Conservation (phyloP, 148 eudicot species). For the Spergularia marina region DNA sequence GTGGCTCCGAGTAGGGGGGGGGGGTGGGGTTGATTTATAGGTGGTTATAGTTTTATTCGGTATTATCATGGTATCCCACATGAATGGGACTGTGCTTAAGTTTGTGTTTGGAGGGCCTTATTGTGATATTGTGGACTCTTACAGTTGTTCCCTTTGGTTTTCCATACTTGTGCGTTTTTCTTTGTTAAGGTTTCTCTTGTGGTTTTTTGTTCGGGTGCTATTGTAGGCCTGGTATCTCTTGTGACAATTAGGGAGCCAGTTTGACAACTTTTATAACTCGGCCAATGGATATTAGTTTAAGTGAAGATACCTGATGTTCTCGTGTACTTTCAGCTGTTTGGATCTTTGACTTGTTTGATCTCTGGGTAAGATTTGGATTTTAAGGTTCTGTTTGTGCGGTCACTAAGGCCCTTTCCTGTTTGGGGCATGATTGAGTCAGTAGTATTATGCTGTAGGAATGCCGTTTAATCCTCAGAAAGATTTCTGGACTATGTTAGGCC, state of each 20-base stretch:
- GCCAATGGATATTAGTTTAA: not conserved
- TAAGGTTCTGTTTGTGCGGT: not conserved
- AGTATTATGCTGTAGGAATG: not conserved
- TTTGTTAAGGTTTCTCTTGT: not conserved
- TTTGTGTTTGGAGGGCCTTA: not conserved
- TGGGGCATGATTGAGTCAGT: conserved; percentile 2
- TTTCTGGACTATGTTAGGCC: conserved; percentile 22
- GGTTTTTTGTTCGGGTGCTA: not conserved
- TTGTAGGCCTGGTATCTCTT: not conserved
- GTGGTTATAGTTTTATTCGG: not conserved
- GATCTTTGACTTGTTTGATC: not conserved
- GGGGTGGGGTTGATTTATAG: not conserved
- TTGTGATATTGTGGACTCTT: not conserved
- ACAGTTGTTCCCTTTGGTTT: not conserved
- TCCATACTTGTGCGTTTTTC: not conserved
- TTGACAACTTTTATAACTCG: not conserved
- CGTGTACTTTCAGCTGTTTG: not conserved
- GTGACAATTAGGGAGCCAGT: not conserved
- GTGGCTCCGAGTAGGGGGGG: not conserved
- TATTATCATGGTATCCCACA: not conserved
- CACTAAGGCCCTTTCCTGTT: not conserved
- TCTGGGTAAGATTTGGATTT: not conserved
- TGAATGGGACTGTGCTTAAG: not conserved
- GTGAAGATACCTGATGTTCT: not conserved
- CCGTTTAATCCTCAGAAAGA: conserved; percentile 24